Base-by-base conservation (phyloP, 2,329 filamentous ascomycete species). In the Botrytis cinerea region DNA sequence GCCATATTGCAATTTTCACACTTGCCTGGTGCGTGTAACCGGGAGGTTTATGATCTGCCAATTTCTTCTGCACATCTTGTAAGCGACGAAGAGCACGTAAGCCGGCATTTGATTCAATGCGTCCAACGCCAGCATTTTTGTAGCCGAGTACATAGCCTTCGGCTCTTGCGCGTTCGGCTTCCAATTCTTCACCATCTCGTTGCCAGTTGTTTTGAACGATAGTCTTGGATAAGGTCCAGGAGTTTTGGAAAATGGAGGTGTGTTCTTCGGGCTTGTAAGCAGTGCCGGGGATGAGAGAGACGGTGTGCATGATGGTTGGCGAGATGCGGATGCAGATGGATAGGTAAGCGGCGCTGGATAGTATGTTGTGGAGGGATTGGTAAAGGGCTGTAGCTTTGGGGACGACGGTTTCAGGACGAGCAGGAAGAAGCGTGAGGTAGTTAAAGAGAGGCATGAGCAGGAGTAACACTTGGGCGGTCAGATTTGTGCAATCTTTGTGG, bases 401-500 rank as follows among this genome's bases (percentile, higher is more conserved):
- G 22, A 73, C 69, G 14, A 12, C 20, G 1, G 22, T 45, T 16
- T 45, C 66, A 1, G 62, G 18, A 5, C 57, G 69, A 1, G 73
- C 66, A 4, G 76, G 62, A 2, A 74, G 72, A 28, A 61, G n/a
- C 59, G 77, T 75, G 38, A 80, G 74, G 73, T 76, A 78, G 45
- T 70, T 61, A 1, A 76, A 74, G 0, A 80, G 74, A 20, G 79
- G 79, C 16, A 74, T 38, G 4, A 80, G 70, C 16, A 80, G 71
- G 14, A 84, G 78, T 14, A 84, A 83, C 75, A 87, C 83, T 77
- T 86, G 86, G 64, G 87, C 87, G 60, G 85, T 85, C 46, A 87
- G 82, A 73, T 84, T 85, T 73, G 86, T 83, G 1, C 85, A 84
- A 70, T 85, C 84, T 12, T 82, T 82, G 69, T 84, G 82, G 75